These are phyloP conservation scores for Podila verticillata DNA, from an alignment of 192 early-diverging fungal genomes.

Conservation along the genomic window DNA sequence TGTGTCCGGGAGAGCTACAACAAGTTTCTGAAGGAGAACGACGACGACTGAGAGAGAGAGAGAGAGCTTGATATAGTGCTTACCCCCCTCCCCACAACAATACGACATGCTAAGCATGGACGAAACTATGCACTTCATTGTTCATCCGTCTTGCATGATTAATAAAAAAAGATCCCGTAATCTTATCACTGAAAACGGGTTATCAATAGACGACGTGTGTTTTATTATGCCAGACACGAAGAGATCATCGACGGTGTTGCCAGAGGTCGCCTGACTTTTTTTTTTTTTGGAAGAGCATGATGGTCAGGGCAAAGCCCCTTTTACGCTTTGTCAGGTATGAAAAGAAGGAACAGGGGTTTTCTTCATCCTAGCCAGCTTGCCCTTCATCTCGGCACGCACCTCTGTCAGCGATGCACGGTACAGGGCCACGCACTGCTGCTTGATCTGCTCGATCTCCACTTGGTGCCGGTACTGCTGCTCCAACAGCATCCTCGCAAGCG, in stretches of 20 bases:
- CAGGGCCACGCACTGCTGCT: conserved; percentile 14
- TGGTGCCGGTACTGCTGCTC: conserved; percentile 7
- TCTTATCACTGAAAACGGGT: no score
- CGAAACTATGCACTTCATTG: no score
- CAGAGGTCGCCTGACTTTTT: no score
- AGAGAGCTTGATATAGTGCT: no score
- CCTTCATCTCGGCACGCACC: conserved; percentile 14
- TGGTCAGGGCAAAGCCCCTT: not conserved
- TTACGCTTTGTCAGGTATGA: not conserved
- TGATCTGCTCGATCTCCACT: conserved; percentile 20
- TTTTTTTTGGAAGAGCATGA: no score
- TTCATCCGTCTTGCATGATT: no score
- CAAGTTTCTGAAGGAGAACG: conserved; percentile 45
- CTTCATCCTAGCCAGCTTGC: not conserved
- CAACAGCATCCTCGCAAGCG: not conserved
- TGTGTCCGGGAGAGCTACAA: conserved; percentile 59
- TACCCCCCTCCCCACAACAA: no score
- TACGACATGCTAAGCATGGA: no score
- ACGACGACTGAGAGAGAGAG: conserved; percentile 30
- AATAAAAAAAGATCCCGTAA: no score
- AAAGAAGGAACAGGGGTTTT: not conserved
- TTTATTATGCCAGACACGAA: no score
- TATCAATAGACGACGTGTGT: no score
- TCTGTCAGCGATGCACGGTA: conserved; percentile 21
- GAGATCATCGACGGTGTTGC: no score